Conservation (phyloP, 768 basidiomycete species). For the Agaricus subrufescens region DNA sequence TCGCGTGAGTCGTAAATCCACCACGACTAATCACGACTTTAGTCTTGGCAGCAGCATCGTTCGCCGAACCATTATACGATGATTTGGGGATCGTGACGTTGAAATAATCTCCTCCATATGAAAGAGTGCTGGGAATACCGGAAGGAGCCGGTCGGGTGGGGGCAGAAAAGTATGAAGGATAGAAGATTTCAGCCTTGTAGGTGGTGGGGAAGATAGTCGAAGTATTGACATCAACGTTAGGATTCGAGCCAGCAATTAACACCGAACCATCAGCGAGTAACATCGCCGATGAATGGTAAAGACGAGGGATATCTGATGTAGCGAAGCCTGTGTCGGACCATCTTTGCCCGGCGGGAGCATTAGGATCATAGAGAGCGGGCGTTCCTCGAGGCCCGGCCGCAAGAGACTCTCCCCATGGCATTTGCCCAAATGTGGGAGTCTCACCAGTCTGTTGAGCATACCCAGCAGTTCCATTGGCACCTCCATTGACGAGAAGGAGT, state of each 20-base stretch:
- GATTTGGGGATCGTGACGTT: conserved; percentile 64
- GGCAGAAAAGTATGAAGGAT: conserved; percentile 82
- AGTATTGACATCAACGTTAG: conserved; percentile 77
- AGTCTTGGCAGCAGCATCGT: conserved; percentile 68
- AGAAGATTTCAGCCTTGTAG: conserved; percentile 85
- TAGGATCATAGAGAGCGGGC: conserved; percentile 84
- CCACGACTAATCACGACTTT: conserved; percentile 77
- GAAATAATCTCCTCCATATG: conserved; percentile 82
- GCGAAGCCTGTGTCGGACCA: conserved; percentile 68
- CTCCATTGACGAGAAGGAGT: conserved; percentile 82
- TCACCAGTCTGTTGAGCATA: conserved; percentile 61
- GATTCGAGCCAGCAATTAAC: conserved; percentile 89
- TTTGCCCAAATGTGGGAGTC: conserved; percentile 35
- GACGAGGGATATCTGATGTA: conserved; percentile 62
- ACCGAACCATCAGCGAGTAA: conserved; percentile 86
- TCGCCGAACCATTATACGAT: conserved; percentile 63
- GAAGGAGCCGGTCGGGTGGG: conserved; percentile 61
- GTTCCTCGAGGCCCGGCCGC: conserved; percentile 75
- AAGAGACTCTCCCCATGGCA: conserved; percentile 71
- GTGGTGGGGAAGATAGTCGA: conserved; percentile 66
- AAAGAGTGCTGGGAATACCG: conserved; percentile 67
- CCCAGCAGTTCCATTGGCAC: conserved; percentile 81
- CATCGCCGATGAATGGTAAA: conserved; percentile 93
- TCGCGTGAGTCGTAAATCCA: conserved; percentile 81
- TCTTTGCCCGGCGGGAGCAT: conserved; percentile 60